These are phyloP conservation scores for Aleurites moluccanus DNA, from an alignment of 441 rosid genomes.

Conservation along the genomic window DNA sequence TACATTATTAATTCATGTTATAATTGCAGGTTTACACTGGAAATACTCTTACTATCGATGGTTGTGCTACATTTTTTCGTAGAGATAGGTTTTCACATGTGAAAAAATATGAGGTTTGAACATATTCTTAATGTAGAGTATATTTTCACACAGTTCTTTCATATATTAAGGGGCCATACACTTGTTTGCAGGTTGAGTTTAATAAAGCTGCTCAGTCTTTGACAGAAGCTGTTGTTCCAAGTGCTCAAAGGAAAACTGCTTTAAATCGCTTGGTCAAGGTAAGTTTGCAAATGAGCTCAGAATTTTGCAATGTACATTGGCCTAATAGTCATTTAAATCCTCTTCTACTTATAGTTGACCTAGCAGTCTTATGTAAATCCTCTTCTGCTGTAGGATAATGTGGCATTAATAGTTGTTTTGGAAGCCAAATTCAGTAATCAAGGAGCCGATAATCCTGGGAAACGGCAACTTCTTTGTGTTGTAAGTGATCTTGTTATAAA, in stretches of 20 bases:
- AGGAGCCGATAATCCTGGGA: slow-evolving; percentile 81
- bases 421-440: slow-evolving; percentile 94
- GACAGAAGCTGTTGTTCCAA: slow-evolving; percentile 87
- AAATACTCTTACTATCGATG: slow-evolving; percentile 66
- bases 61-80: slow-evolving; percentile 99
- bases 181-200: slow-evolving; percentile 83
- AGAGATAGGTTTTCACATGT: slow-evolving; percentile 97
- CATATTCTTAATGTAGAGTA: slow-evolving; percentile 8
- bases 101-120: slow-evolving; percentile 95
- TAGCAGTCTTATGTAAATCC: no score
- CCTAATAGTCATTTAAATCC: slow-evolving; percentile 15
- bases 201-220: slow-evolving; percentile 99
- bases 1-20: slow-evolving; percentile 12
- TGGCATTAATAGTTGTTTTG: slow-evolving; percentile 91
- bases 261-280: slow-evolving; percentile 90
- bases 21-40: slow-evolving; percentile 77
- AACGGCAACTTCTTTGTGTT: slow-evolving; percentile 97
- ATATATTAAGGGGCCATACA: slow-evolving; percentile 25
- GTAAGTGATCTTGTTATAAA: slow-evolving; percentile 45
- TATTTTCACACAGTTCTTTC: slow-evolving; percentile 10
- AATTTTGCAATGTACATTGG: not conserved
- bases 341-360: slow-evolving; percentile 20
- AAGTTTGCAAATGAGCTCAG: slow-evolving; percentile 15
- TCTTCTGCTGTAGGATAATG: no score
- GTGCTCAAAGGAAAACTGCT: slow-evolving; percentile 86